These are phyloP conservation scores for Ogataea dorogensis DNA, from an alignment of 805 yeast genomes.

Conservation along the genomic window DNA sequence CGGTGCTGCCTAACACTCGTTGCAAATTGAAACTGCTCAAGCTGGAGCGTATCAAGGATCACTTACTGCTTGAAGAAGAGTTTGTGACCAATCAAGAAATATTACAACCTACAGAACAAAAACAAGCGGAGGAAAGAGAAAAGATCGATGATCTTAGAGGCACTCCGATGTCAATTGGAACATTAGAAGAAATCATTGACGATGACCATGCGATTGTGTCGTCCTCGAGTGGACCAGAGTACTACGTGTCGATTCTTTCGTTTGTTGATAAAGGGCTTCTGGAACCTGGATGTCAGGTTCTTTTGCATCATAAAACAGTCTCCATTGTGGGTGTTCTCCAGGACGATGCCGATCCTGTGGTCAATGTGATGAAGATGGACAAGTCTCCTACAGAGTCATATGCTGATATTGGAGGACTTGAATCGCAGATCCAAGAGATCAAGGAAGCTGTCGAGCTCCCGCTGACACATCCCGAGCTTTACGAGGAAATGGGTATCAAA, in stretches of 20 bases:
- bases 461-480: constrained; percentile 90
- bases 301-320: constrained; percentile 93
- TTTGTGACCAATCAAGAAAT: constrained; percentile 93
- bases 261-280: constrained; percentile 94
- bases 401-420: constrained; percentile 96
- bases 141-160: constrained; percentile 96
- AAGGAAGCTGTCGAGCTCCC: constrained; percentile 97
- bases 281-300: constrained; percentile 96
- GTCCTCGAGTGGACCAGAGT: constrained; percentile 93
- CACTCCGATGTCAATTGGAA: constrained; percentile 93
- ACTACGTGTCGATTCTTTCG: constrained; percentile 91
- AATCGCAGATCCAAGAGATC: constrained; percentile 93
- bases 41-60: constrained; percentile 96
- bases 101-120: constrained; percentile 93
- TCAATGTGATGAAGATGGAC: constrained; percentile 95
- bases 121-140: constrained; percentile 93
- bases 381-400: constrained; percentile 96
- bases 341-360: constrained; percentile 98
- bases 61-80: constrained; percentile 89
- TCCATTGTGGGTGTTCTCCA: constrained; percentile 97
- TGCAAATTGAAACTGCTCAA: constrained; percentile 88
- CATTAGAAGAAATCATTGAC: constrained; percentile 94
- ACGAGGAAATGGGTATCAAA: constrained; percentile 96
- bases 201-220: constrained; percentile 99
- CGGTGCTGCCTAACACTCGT: constrained; percentile 87